Evolutionary conservation across 768 basidiomycete species (phyloP).

Genomic region (Phanerochaete sordida): DNA sequence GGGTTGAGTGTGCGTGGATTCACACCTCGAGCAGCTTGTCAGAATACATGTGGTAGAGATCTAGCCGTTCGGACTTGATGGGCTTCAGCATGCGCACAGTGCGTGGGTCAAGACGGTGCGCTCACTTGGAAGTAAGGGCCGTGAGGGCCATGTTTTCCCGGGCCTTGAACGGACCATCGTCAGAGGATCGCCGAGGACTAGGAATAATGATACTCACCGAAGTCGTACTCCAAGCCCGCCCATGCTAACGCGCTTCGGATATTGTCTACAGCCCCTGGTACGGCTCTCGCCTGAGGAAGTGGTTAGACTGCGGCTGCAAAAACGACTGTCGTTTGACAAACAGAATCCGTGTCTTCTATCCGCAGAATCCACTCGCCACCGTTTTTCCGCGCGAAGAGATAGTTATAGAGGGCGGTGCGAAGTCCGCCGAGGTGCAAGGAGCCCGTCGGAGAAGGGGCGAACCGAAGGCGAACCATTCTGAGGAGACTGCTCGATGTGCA

Average conservation of each 20-base stretch:
- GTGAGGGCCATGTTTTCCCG: slow-evolving; percentile 69
- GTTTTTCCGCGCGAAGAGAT: slow-evolving; percentile 76
- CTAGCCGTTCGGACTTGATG: slow-evolving; percentile 78
- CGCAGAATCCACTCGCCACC: slow-evolving; percentile 89
- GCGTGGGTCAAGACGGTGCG: not conserved
- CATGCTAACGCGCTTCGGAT: slow-evolving; percentile 76
- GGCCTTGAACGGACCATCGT: slow-evolving; percentile 47
- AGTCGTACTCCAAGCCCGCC: slow-evolving; percentile 91
- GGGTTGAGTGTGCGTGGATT: slow-evolving; percentile 31
- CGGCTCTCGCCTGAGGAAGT: slow-evolving; percentile 60
- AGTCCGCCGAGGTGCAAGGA: slow-evolving; percentile 92
- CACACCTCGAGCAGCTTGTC: slow-evolving; percentile 75
- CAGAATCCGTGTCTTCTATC: slow-evolving; percentile 94
- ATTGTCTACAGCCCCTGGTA: slow-evolving; percentile 81
- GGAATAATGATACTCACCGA: slow-evolving; percentile 49
- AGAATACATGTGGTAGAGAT: slow-evolving; percentile 76
- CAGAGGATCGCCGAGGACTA: too few species aligned
- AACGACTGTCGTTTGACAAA: slow-evolving; percentile 34
- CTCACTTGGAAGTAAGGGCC: slow-evolving; percentile 85
- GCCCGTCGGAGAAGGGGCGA: slow-evolving; percentile 97
- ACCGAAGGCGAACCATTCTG: slow-evolving; percentile 68
- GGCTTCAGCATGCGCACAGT: not conserved
- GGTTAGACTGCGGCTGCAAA: not conserved
- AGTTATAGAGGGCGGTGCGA: slow-evolving; percentile 90
- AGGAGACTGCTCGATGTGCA: too few species aligned